A percentile compares a stretch with the other conserved stretches of the same genome.
These are phyloP conservation scores for Combretum micranthum DNA, from an alignment of 345 rosid species.

Conservation along the genomic window DNA sequence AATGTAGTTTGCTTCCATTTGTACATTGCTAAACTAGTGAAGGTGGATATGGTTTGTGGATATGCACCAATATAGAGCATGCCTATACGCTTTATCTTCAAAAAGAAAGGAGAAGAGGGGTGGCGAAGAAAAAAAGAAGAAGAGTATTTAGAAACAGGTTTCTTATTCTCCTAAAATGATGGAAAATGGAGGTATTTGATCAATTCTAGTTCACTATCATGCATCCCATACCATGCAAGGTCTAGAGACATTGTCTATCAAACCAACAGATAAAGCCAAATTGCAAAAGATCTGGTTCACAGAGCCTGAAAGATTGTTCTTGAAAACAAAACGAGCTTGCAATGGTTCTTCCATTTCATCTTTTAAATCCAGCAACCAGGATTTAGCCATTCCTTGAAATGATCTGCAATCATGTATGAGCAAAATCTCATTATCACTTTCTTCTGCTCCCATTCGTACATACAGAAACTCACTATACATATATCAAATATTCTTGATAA, in stretches of 20 bases:
- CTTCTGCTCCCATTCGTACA: too few species aligned
- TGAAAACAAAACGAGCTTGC: conserved; percentile 59
- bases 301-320: conserved; percentile 41
- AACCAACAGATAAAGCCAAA: conserved; percentile 39
- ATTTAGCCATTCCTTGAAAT: conserved; percentile 59
- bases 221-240: conserved; percentile 46
- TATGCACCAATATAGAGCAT: too few species aligned
- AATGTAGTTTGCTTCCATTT: neutral
- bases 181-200: neutral
- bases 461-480: too few species aligned
- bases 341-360: conserved; percentile 66
- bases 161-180: neutral
- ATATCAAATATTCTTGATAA: too few species aligned
- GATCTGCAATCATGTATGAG: conserved; percentile 25
- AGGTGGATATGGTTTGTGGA: too few species aligned
- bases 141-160: too few species aligned
- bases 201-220: neutral
- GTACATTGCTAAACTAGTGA: neutral
- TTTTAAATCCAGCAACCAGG: conserved; percentile 69
- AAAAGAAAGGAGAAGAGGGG: too few species aligned
- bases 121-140: too few species aligned
- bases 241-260: conserved; percentile 50
- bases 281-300: conserved; percentile 63
- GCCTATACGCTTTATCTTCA: too few species aligned
- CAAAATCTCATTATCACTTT: conserved; percentile 1